Conservation (phyloP, 2,329 filamentous ascomycete species). For the Corynespora cassiicola region DNA sequence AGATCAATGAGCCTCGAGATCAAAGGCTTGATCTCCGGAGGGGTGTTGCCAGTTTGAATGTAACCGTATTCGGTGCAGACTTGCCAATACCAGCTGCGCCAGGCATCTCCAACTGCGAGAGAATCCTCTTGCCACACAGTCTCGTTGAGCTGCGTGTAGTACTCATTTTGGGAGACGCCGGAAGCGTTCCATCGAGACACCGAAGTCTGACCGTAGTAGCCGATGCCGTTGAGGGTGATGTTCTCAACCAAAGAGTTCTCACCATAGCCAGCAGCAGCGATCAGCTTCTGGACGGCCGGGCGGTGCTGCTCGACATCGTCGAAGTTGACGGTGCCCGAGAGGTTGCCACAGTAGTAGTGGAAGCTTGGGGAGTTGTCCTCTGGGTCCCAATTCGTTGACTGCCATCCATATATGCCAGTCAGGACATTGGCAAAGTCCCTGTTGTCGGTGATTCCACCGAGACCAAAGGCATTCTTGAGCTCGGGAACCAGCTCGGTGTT, state of each 20-base stretch:
- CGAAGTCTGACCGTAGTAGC: conserved; percentile 57
- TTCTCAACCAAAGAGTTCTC: conserved; percentile 53
- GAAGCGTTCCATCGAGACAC: conserved; percentile 47
- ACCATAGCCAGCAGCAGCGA: conserved; percentile 57
- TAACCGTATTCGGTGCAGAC: conserved; percentile 71
- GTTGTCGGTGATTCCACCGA: conserved; percentile 56
- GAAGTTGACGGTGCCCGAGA: conserved; percentile 58
- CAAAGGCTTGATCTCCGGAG: conserved; percentile 68
- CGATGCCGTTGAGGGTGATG: conserved; percentile 63
- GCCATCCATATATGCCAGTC: conserved; percentile 58
- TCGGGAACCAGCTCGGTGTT: conserved; percentile 49
- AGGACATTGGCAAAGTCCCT: conserved; percentile 62
- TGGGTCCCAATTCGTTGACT: conserved; percentile 64
- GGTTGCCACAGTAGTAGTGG: conserved; percentile 60
- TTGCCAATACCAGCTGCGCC: conserved; percentile 65
- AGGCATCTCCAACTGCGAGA: conserved; percentile 45
- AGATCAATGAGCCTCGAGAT: conserved; percentile 74
- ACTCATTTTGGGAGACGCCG: conserved; percentile 54
- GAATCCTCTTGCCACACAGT: conserved; percentile 55
- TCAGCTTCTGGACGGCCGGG: conserved; percentile 51
- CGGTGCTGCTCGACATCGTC: conserved; percentile 44
- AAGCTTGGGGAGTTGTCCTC: conserved; percentile 57
- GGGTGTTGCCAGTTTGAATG: conserved; percentile 75
- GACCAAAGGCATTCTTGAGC: conserved; percentile 62
- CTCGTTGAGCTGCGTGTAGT: conserved; percentile 58